phyloP scores from a whole-genome alignment of 805 yeast species.

The Hanseniaspora jakobsenii region DNA sequence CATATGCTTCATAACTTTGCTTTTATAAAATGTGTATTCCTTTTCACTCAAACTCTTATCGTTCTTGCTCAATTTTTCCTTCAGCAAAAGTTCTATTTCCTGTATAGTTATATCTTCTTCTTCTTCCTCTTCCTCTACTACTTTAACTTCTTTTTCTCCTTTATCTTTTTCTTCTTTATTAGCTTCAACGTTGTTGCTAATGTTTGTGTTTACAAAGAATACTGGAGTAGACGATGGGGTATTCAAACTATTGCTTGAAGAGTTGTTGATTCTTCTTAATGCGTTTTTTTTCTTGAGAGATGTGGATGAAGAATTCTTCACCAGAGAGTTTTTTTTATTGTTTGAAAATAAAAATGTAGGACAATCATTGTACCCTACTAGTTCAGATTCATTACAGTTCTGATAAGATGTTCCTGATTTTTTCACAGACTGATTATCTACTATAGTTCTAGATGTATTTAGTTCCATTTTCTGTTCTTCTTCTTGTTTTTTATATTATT shows the following conservation, averaged over 20 bases:
- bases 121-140: neutral
- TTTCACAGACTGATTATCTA: constrained; percentile 12
- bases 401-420: constrained; percentile 28
- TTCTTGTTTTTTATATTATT: too few species aligned
- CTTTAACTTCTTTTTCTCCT: neutral
- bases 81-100: neutral
- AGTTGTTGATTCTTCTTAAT: neutral
- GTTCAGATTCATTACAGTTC: constrained; percentile 32
- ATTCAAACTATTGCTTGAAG: neutral
- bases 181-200: neutral
- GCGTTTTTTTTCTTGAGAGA: constrained; percentile 15
- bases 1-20: neutral
- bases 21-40: constrained; percentile 5
- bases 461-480: too few species aligned
- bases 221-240: too few species aligned
- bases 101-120: neutral
- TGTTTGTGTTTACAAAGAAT: too few species aligned
- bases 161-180: neutral
- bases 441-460: constrained; percentile 17
- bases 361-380: constrained; percentile 36
- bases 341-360: constrained; percentile 27
- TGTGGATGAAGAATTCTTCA: too few species aligned
- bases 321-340: constrained; percentile 24
- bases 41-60: constrained; percentile 2
- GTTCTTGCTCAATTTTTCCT: neutral